Conservation (phyloP, 345 rosid species). For the Nephelium lappaceum region DNA sequence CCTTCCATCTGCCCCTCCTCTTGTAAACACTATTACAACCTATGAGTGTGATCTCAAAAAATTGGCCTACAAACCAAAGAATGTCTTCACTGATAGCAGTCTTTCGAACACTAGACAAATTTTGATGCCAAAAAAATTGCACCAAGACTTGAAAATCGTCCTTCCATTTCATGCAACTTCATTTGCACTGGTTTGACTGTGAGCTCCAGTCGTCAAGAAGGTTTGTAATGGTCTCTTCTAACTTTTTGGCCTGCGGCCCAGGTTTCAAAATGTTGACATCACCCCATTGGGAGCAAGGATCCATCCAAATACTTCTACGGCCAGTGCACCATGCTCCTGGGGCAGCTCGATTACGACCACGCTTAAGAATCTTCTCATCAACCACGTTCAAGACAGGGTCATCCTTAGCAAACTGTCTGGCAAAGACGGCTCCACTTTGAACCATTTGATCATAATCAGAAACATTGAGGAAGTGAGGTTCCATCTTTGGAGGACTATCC, state of each 20-base stretch:
- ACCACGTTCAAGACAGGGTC: conserved; percentile 75
- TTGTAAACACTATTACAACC: conserved; percentile 34
- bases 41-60: conserved; percentile 32
- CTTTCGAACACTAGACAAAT: conserved; percentile 26
- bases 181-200: conserved; percentile 79
- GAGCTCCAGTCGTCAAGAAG: conserved; percentile 74
- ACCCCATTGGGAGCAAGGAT: conserved; percentile 97
- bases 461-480: conserved; percentile 69
- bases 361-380: conserved; percentile 74
- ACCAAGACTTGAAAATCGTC: conserved; percentile 20
- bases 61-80: conserved; percentile 43
- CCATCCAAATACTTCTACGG: conserved; percentile 68
- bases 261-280: conserved; percentile 76
- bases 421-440: conserved; percentile 90
- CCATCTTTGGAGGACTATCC: conserved; percentile 99
- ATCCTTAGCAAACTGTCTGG: conserved; percentile 69
- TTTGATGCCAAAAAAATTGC: conserved; percentile 31
- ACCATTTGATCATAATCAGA: conserved; percentile 72
- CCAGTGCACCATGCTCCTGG: conserved; percentile 98
- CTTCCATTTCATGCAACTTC: conserved; percentile 33
- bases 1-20: conserved; percentile 32
- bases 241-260: conserved; percentile 75
- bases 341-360: conserved; percentile 53
- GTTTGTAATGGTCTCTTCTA: conserved; percentile 65
- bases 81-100: conserved; percentile 23